Evolutionary conservation across 2,329 filamentous ascomycete genomes (phyloP), one percentile per base, ranked within the genome.

Genomic region (Cryphonectria radicalis): DNA sequence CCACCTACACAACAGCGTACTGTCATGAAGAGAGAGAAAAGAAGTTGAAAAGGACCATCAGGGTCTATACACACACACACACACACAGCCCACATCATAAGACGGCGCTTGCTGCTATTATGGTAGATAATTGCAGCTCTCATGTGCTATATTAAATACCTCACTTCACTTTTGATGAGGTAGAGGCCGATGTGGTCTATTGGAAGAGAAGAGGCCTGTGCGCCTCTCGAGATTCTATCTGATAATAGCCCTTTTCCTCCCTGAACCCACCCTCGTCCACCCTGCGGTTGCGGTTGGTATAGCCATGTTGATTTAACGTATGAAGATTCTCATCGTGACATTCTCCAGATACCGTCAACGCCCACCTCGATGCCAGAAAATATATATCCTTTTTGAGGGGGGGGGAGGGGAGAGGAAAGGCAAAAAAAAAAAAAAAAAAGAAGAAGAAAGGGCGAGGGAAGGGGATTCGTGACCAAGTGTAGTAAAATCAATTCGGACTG

Each of bases 261-360:
- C 3, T 19, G 55, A 17, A 17, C 28, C 55, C 28, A 19, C 25
- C 25, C 55, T 59, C 14, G 55, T 32, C 55, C 55, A n/a, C 13
- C 62, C 13, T n/a, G 7, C 22, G 35, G 17, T 35, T 13, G 19
- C 32, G 35, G 8, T 25, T 40, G 19, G 22, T 28, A 40, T n/a
- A 64, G 35, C 62, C n/a, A 46, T 43, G 35, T n/a, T 32, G 32
- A 11, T 17, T 42, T 25, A 43, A 64, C n/a, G 62, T 46, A 65
- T 46, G 25, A 43, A 25, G 40, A 53, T 35, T 50, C 8, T 19
- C 28, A 53, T 35, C 17, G 63, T 62, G 19, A 32, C 6, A n/a
- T 22, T 53, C 35, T 71, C 62, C 68, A 65, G 32, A 69, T 35
- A 53, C 66, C 70, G 25, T 59, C 50, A 70, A 70, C 68, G 68